Base-by-base conservation (phyloP, 2,329 filamentous ascomycete genomes). In the Clonostachys byssicola region DNA sequence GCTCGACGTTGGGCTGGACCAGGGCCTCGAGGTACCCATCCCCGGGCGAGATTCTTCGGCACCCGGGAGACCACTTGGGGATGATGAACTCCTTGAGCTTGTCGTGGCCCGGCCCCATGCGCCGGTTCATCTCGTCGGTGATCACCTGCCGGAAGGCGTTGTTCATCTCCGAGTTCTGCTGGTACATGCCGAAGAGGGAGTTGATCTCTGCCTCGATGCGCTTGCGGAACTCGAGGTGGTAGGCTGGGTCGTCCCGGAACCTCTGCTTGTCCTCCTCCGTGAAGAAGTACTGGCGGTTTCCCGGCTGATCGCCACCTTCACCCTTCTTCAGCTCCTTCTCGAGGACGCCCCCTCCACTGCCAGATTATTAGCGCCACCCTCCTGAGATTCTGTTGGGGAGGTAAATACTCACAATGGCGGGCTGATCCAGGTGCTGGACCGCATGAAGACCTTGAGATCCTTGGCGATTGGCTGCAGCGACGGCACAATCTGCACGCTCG, bases 401-500 rank as follows among this genome's bases (percentile, higher is more conserved):
- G 23, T 30, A 30, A 10, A 39, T n/a, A 39, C 36, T 39, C 36
- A 39, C 36, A 51, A 51, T 20, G 49, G 47, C 12, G 47, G 50
- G 5, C 51, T 53, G 45, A 64, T 59, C 61, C 61, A 63, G 6
- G 59, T 63, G 12, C 58, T 51, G 6, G 56, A 58, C 3, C 62
- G 56, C 49, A 60, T 61, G 46, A 64, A 65, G 8, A 56, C 52
- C 39, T 60, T 55, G 41, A 63, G 51, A 34, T 60, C 46, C 23
- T 53, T 48, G 5, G 49, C 55, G 4, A 47, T 46, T 8, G 66
- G 61, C 53, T 74, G 70, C 34, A 75, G 68, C 2, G 61, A 61
- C 2, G 72, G 71, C 3, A 75, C 66, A 9, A 80, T 67, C 56
- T 80, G 77, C 10, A 80, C 73, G 12, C 71, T 74, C 12, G 73